Base-by-base conservation (phyloP, 768 basidiomycete genomes). In the Termitomyces sp. region DNA sequence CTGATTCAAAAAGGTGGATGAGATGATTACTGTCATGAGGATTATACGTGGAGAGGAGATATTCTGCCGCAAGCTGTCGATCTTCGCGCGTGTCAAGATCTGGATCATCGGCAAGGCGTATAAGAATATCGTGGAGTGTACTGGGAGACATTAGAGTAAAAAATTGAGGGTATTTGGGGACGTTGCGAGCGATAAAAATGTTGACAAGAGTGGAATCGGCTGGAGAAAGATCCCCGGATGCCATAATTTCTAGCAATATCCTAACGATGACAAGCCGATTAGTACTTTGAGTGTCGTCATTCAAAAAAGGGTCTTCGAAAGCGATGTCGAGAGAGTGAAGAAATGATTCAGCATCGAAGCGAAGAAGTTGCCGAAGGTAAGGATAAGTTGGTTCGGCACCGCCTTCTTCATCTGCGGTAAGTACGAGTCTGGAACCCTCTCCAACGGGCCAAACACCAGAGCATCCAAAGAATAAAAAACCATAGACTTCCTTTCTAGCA, bases 131-230 rank as follows among this genome's bases (percentile, higher is more conserved):
- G 64, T 94, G 88, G 18, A 94, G 76, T 4, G 81, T 75, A 59
- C 81, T 86, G 1, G 87, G 82, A 0, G 87, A 72, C 42, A 94
- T 76, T 60, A 81, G 71, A 48, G 34, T 44, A 14, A 94, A 79
- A 69, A 87, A 92, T 71, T 97, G 94, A 1, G 90, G 86, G 72
- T 98, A 99, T 73, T 98, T 98, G 0, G 97, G 93, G 12, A 97
- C 84, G 69, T 98, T 99, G 58, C 95, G 88, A 4, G 97, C 92
- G 56, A 98, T 81, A 72, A 99, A 99, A 59, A 99, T 98, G 67
- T 95, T 86, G 50, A 96, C 79, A 69, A 99, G 91, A 3, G 91
- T 94, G 57, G 76, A 73, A 67, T 92, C 93, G 41, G 79, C 71
- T 29, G 81, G 70, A 0, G 83, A 72, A 27, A 94, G 71, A 49